Conservation (phyloP, 768 basidiomycete genomes). For the Amanita pseudoporphyria region DNA sequence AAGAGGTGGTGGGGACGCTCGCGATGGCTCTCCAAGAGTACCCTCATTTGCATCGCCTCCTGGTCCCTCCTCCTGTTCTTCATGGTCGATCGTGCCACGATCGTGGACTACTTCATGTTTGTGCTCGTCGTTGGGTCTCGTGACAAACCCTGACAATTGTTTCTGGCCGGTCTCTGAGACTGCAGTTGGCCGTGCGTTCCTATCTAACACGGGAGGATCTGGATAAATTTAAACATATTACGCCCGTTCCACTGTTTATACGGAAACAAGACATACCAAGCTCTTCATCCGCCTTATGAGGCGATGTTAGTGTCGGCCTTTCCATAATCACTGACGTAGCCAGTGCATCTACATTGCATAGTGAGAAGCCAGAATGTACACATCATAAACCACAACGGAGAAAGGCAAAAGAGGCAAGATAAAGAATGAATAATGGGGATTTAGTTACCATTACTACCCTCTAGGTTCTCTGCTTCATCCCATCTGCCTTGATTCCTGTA, state of each 20-base stretch:
- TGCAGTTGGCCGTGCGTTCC: neutral
- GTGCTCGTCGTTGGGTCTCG: slow-evolving; percentile 11
- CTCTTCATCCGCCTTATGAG: neutral
- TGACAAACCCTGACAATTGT: slow-evolving; percentile 1
- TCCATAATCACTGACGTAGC: slow-evolving; percentile 1
- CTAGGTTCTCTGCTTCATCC: slow-evolving; percentile 12
- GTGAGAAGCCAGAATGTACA: slow-evolving; percentile 3
- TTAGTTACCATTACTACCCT: slow-evolving; percentile 13
- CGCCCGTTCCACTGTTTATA: neutral
- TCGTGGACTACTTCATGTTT: slow-evolving; percentile 6
- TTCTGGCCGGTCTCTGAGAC: neutral
- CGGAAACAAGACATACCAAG: neutral
- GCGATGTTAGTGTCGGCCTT: neutral
- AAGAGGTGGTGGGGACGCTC: slow-evolving; percentile 8
- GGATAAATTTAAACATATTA: neutral
- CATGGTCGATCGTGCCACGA: slow-evolving; percentile 6
- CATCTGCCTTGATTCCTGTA: too few species aligned
- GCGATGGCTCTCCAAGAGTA: slow-evolving; percentile 1
- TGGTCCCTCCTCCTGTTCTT: slow-evolving; percentile 10
- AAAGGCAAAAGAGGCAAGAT: neutral
- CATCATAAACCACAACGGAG: neutral
- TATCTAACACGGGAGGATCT: neutral
- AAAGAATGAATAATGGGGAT: neutral
- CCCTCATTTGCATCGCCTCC: slow-evolving; percentile 9
- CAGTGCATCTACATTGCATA: slow-evolving; percentile 1